phyloP scores from a whole-genome alignment of 441 rosid species.

The Gossypium schwendimanii region DNA sequence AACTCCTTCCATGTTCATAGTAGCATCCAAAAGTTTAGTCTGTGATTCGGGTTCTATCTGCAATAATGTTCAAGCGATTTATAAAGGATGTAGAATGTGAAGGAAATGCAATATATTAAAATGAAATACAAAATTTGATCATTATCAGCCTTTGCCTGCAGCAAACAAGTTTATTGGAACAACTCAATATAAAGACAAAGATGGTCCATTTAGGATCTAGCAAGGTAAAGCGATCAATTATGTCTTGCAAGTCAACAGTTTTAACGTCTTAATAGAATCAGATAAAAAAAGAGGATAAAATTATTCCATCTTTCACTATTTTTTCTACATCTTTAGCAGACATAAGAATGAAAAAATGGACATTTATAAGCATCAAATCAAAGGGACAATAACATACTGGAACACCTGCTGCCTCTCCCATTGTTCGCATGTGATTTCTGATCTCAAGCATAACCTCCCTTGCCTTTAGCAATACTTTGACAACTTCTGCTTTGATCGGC shows the following conservation, averaged over 20 bases:
- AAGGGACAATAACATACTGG: constrained; percentile 47
- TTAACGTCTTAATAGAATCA: not conserved
- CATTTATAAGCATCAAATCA: constrained; percentile 3
- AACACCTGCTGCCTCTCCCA: constrained; percentile 90
- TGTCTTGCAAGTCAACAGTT: not conserved
- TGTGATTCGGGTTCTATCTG: constrained; percentile 93
- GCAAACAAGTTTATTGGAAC: not conserved
- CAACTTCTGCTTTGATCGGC: constrained; percentile 44
- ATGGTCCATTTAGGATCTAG: not conserved
- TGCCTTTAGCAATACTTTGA: constrained; percentile 56
- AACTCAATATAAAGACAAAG: not conserved
- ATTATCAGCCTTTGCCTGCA: not conserved
- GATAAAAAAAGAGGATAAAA: not conserved
- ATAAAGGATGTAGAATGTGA: not conserved
- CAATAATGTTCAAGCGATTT: constrained; percentile 16
- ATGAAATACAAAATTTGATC: not conserved
- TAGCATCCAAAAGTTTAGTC: constrained; percentile 66
- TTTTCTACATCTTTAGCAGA: not conserved
- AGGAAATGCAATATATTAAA: not conserved
- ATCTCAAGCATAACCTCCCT: constrained; percentile 70
- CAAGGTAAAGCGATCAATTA: not conserved
- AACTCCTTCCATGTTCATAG: constrained; percentile 85
- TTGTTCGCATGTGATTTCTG: constrained; percentile 66
- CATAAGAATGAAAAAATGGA: not conserved
- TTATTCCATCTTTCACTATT: not conserved